Evolutionary conservation across 2,329 filamentous ascomycete species (phyloP), one percentile per base, ranked within the genome.

Genomic region (Xylaria sp.): DNA sequence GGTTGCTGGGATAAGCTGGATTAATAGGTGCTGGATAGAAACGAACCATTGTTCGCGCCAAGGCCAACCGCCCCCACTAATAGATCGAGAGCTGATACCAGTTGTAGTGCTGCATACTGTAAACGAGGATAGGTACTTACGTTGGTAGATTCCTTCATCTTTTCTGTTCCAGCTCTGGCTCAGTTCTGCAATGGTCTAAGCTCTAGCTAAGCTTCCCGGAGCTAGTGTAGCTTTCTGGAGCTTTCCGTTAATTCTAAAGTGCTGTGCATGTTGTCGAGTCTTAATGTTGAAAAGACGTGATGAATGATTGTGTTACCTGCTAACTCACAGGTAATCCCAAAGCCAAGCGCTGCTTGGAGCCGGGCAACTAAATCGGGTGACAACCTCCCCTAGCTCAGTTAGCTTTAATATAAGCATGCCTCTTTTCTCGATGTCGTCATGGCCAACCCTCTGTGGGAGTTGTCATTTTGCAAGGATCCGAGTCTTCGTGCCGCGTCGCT

Each of bases 11-110:
- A 58, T 13, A 20, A 31, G 42, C 42, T 45, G 20, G 5, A 20
- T 42, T 3, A 42, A 9, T 31, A 17, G 29, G 42, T 25, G 25
- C n/a, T n/a, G n/a, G n/a, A n/a, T n/a, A n/a, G n/a, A n/a, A 42
- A 15, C 44, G 47, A 57, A 49, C 33, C 11, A 22, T 49, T 5
- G 44, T 55, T 42, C 39, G 44, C 44, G 65, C 60, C 65, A 64
- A 64, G 60, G 22, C 42, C 29, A 59, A 55, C 42, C 20, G 36
- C 51, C 53, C 51, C 53, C 22, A 27, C 20, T n/a, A n/a, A n/a
- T n/a, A n/a, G n/a, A n/a, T n/a, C n/a, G n/a, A n/a, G n/a, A n/a
- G n/a, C n/a, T n/a, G n/a, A n/a, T n/a, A n/a, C n/a, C n/a, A n/a
- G n/a, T n/a, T n/a, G n/a, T n/a, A n/a, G n/a, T n/a, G n/a, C n/a